A percentile compares a stretch with the other conserved stretches of the same genome.
These are phyloP conservation scores for Clathrus columnatus DNA, from an alignment of 768 basidiomycete genomes.

Conservation along the genomic window DNA sequence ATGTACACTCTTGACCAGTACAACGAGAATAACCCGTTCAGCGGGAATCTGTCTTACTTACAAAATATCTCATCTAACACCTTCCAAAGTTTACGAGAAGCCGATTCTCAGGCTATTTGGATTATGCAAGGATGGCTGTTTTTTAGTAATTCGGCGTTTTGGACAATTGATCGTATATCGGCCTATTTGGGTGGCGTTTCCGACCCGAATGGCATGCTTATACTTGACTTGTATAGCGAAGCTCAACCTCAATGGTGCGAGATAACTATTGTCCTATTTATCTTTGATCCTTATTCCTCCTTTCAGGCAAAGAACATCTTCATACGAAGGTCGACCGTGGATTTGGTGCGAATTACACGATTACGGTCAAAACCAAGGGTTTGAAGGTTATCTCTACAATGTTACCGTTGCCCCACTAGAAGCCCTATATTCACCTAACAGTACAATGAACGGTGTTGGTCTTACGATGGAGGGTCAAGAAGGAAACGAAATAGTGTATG, in stretches of 20 bases:
- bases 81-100: constrained; percentile 28
- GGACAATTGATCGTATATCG: constrained; percentile 31
- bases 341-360: constrained; percentile 35
- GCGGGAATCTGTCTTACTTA: constrained; percentile 26
- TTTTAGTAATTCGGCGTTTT: constrained; percentile 27
- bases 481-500: constrained; percentile 37
- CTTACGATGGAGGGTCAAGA: constrained; percentile 33
- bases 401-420: constrained; percentile 25
- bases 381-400: constrained; percentile 30
- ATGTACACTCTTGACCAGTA: constrained; percentile 38
- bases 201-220: constrained; percentile 30
- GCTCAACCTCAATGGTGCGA: constrained; percentile 30
- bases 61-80: constrained; percentile 26
- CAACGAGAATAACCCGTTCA: constrained; percentile 34
- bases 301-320: constrained; percentile 23
- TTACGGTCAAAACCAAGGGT: constrained; percentile 31
- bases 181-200: constrained; percentile 32
- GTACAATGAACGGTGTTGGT: constrained; percentile 31
- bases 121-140: constrained; percentile 38
- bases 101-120: constrained; percentile 33
- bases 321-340: constrained; percentile 34
- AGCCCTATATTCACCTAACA: constrained; percentile 23
- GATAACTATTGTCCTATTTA: neutral
- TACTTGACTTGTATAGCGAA: constrained; percentile 34
- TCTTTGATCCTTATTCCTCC: neutral